These are phyloP conservation scores for Tirmania nivea DNA, from an alignment of 495 filamentous ascomycete species.

Conservation along the genomic window DNA sequence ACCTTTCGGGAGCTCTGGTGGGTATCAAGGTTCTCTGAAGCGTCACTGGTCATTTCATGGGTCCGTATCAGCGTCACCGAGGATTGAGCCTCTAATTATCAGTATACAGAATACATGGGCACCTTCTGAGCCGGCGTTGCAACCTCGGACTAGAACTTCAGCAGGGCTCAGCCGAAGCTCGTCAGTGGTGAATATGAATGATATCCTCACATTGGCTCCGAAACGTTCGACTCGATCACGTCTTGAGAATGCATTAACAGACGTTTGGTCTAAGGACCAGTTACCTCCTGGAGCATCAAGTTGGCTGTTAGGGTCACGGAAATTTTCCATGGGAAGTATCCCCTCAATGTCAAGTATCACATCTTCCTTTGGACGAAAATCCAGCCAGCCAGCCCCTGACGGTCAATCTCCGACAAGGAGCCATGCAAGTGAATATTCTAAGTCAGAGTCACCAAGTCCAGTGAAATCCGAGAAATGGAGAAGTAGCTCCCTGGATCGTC, in stretches of 20 bases:
- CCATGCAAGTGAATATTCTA: too few relatives aligned
- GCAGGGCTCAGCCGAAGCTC: constrained; percentile 42
- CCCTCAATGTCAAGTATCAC: constrained; percentile 9
- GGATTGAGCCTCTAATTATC: constrained; percentile 42
- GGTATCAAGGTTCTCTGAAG: constrained; percentile 45
- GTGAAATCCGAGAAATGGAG: not conserved
- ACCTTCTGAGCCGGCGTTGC: constrained; percentile 30
- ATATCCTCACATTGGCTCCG: constrained; percentile 42
- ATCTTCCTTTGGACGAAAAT: not conserved
- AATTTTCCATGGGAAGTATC: constrained; percentile 8
- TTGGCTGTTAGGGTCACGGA: constrained; percentile 22
- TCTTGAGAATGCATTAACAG: constrained; percentile 48
- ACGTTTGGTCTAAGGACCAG: constrained; percentile 67
- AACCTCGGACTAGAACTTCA: constrained; percentile 20
- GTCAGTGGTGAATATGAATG: constrained; percentile 43
- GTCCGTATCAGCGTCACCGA: constrained; percentile 42
- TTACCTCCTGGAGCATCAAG: constrained; percentile 28
- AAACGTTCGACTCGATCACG: constrained; percentile 53
- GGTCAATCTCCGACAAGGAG: too few relatives aligned
- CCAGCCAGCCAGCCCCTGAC: not conserved
- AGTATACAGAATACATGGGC: constrained; percentile 78
- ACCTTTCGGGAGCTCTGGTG: constrained; percentile 50
- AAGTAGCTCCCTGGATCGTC: not conserved
- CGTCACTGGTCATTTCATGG: constrained; percentile 65
- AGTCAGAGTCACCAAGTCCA: too few relatives aligned